Evolutionary conservation across 805 yeast genomes (phyloP), one percentile per base, ranked within the genome.

Genomic region (Ascoidea tarda): DNA sequence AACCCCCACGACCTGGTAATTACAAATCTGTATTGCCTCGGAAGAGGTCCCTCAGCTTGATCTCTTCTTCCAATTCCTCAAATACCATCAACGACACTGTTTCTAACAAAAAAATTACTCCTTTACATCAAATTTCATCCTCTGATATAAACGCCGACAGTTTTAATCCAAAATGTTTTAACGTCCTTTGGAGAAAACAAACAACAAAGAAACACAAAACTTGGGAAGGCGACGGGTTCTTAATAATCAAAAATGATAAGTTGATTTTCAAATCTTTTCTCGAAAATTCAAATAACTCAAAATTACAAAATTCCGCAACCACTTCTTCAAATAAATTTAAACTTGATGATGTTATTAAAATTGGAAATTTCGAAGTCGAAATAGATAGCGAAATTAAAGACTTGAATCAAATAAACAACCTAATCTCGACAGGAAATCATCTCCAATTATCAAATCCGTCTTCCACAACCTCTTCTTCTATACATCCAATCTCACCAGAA

Each of bases 201-300:
- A 71, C 91, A 0, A 72, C 69, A 38, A 87, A 85, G 66, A 88
- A 91, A 71, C 81, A 89, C 64, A 90, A 90, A 63, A 81, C 88
- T 0, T 93, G 99, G 99, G 95, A 87, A 52, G 96, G 95, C 2
- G 98, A 93, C 67, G 98, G 96, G 0, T 66, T 68, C 42, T 68
- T 84, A 14, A 59, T 66, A 0, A 62, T 73, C 1, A 61, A 65
- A n/a, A 56, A 59, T 1, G 59, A 59, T 28, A 61, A 61, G 50
- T 59, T 54, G 10, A 62, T 59, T 50, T 60, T 59, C 51, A 62
- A 58, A 49, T 56, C 46, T 54, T 48, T 42, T 56, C 54, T 10
- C 52, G 55, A 46, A 42, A 49, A n/a, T 31, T 47, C 38, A 16
- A 28, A 4, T 28, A 44, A 2, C 50, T 38, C 38, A 53, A 45